Percentiles rank a stretch among this genome's conserved stretches.
Conservation (phyloP, 2,329 filamentous ascomycete genomes). For the Exophiala bonariae region DNA sequence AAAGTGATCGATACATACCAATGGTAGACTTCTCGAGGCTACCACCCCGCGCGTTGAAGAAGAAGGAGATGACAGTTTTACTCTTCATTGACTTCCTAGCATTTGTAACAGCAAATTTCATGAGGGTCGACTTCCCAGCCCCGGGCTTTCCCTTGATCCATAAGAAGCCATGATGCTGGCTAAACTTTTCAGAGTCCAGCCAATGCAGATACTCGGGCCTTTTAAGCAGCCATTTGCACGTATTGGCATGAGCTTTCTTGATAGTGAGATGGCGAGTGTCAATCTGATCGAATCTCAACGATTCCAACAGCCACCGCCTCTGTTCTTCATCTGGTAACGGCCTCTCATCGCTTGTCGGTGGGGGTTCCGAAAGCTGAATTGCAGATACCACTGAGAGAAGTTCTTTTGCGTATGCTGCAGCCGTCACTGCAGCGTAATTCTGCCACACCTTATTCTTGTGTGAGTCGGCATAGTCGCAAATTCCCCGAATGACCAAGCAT, state of each 20-base stretch:
- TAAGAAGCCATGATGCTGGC: slow-evolving; percentile 32
- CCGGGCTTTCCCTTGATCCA: slow-evolving; percentile 44
- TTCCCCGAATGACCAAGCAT: slow-evolving; percentile 17
- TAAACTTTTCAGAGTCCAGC: slow-evolving; percentile 31
- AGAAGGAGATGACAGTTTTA: slow-evolving; percentile 42
- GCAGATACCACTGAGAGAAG: neutral
- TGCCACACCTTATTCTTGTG: slow-evolving; percentile 23
- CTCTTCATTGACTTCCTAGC: slow-evolving; percentile 17
- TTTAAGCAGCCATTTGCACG: slow-evolving; percentile 44
- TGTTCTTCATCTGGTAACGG: no score
- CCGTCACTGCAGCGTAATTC: slow-evolving; percentile 9
- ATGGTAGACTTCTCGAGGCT: slow-evolving; percentile 45
- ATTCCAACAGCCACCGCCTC: no score
- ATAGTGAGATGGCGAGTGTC: slow-evolving; percentile 41
- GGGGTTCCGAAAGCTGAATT: no score
- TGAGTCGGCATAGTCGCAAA: slow-evolving; percentile 20
- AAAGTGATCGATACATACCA: slow-evolving; percentile 54
- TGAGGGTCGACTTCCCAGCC: slow-evolving; percentile 45
- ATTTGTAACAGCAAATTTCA: slow-evolving; percentile 40
- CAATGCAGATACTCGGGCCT: slow-evolving; percentile 38
- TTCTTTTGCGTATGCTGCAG: slow-evolving; percentile 16
- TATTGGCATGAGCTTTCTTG: slow-evolving; percentile 37
- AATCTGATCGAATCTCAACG: slow-evolving; percentile 41
- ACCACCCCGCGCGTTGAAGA: slow-evolving; percentile 50
- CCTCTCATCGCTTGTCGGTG: no score